Evolutionary conservation across 1,284 basidiomycete genomes (phyloP), one percentile per base, ranked within the genome.

Genomic region (Tranzscheliella williamsii): DNA sequence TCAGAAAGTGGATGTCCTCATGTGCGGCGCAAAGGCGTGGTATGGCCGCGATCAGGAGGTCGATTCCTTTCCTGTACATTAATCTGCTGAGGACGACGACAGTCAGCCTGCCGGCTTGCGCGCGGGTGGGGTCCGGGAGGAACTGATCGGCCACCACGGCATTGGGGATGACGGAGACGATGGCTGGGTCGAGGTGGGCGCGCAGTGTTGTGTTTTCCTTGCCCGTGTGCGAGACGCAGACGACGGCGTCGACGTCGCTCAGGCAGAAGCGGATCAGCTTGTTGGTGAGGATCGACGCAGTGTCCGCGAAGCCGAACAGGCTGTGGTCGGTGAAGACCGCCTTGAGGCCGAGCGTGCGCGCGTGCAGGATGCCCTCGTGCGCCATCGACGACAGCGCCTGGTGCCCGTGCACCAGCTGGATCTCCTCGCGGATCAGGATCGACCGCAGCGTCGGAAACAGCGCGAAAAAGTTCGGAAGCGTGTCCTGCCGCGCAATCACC

Each of bases 271-370:
- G 87, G 22, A 98, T 81, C 29, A 99, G 83, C 78, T 98, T 98
- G 81, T 98, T 98, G 5, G 95, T 97, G 61, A 97, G 80, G 38
- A 98, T 93, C 68, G 91, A 92, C 0, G 91, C 91, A 15, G 92
- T 92, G 71, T 96, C 93, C 35, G 90, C 91, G 67, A 99, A 91
- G 0, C 91, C 92, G 70, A 97, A 98, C 20, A 99, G 80, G 66
- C 89, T 91, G 74, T 99, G 95, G 78, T 99, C 95, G 1, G 95
- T 97, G 77, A 98, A 96, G 8, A 95, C 88, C 0, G 90, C 90
- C 17, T 88, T 84, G 11, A 93, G 83, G 0, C 79, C 78, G 40
- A 76, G 50, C 13, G 57, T 63, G 47, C 76, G 75, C 0, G 91
- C 86, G 72, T 96, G 91, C 23, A 96, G 79, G 46, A 97, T 87